phyloP scores from a whole-genome alignment of 768 basidiomycete genomes.

The Trametes cubensis region DNA sequence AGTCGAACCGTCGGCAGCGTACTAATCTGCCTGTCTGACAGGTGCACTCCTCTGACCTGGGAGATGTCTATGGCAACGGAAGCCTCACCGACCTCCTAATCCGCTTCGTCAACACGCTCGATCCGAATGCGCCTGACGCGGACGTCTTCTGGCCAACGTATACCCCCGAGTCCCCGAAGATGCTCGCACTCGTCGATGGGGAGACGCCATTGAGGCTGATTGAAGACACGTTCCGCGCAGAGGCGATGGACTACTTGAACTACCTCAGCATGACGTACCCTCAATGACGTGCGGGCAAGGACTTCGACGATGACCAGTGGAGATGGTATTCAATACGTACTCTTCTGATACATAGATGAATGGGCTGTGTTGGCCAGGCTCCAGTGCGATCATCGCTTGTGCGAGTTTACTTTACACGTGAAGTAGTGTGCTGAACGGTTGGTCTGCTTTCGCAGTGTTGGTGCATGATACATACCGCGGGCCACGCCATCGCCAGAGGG shows the following conservation, averaged over 20 bases:
- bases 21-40: slow-evolving; percentile 18
- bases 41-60: slow-evolving; percentile 48
- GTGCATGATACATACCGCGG: too few relatives aligned
- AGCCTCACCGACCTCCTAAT: slow-evolving; percentile 51
- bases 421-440: too few relatives aligned
- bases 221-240: slow-evolving; percentile 46
- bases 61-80: slow-evolving; percentile 44
- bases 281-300: too few relatives aligned
- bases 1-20: neutral
- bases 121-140: slow-evolving; percentile 41
- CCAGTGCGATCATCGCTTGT: too few relatives aligned
- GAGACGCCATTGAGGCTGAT: slow-evolving; percentile 38
- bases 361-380: too few relatives aligned
- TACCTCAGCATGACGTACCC: neutral
- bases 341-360: too few relatives aligned
- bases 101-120: slow-evolving; percentile 42
- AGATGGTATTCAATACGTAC: too few relatives aligned
- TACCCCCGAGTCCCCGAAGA: slow-evolving; percentile 36
- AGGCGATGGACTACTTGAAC: slow-evolving; percentile 34
- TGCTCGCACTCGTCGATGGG: slow-evolving; percentile 47
- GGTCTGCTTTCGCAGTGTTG: too few relatives aligned
- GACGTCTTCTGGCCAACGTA: slow-evolving; percentile 50
- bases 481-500: too few relatives aligned
- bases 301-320: too few relatives aligned
- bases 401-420: too few relatives aligned